Percentiles rank a stretch among this genome's conserved stretches.
Evolutionary conservation across 164 flowering plant genomes (phyloP).

Genomic region (Cinnamomum micranthum): DNA sequence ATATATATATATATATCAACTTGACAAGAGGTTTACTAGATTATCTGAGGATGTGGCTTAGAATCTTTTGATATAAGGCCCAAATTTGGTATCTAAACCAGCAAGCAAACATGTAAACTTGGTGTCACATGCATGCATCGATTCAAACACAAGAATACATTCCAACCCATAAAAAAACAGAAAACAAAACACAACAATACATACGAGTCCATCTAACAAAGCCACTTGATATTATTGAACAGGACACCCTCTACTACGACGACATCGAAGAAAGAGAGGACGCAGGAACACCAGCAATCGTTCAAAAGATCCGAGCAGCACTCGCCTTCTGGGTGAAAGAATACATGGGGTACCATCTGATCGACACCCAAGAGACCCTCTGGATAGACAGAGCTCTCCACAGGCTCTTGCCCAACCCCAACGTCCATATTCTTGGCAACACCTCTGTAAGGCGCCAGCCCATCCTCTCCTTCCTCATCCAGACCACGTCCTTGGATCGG

Average conservation of each 20-base stretch:
- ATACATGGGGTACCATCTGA: slow-evolving; percentile 55
- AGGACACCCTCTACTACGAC: slow-evolving; percentile 67
- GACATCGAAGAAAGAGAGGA: slow-evolving; percentile 81
- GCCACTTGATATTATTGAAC: no score
- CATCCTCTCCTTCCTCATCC: slow-evolving; percentile 69
- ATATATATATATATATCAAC: no score
- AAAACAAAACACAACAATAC: no score
- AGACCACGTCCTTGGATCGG: slow-evolving; percentile 28
- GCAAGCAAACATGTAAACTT: no score
- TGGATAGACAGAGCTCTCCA: slow-evolving; percentile 45
- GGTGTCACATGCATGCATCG: no score
- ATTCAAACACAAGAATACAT: no score
- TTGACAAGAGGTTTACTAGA: no score
- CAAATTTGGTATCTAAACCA: no score
- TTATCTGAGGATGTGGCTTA: no score
- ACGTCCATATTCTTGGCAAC: slow-evolving; percentile 59
- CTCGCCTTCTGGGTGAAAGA: slow-evolving; percentile 84
- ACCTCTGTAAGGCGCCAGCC: slow-evolving; percentile 48
- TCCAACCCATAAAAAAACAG: no score
- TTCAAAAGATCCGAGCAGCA: slow-evolving; percentile 66
- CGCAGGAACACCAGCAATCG: slow-evolving; percentile 75
- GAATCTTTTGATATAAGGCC: no score
- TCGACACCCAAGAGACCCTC: slow-evolving; percentile 36
- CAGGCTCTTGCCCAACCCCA: slow-evolving; percentile 50
- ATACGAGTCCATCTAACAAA: no score